Base-by-base conservation (phyloP, 345 rosid genomes). In the Raphanus sativus region DNA sequence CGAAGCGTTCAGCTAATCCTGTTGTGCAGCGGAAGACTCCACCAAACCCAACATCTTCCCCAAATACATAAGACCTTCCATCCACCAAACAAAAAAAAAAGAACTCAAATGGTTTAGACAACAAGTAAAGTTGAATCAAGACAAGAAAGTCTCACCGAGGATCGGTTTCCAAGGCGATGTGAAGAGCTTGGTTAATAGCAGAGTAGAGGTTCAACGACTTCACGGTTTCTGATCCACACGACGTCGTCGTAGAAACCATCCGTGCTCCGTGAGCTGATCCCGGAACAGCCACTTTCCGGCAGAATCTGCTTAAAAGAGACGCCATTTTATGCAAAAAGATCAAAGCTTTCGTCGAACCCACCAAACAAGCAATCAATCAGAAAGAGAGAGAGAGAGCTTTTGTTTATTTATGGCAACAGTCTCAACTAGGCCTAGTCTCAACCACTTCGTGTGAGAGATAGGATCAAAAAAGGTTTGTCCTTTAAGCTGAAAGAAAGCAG, bases 21-120 rank as follows among this genome's bases (percentile, higher is more conserved):
- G 91, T 81, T 5, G 97, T 89, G 83, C 98, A 93, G 52, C 98
- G 98, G 50, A 93, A 93, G 36, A 91, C 98, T 63, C 97, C 97
- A 67, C 98, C 98, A 79, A 93, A 93, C 75, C 97, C 76, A 64
- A 93, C 98, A 85, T 91, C 98, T 84, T 93, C 98, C 75, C 98
- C 98, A 76, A 93, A 91, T 11, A 93, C 90, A 73, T 84, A 93
- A 65, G 95, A 83, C 33, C 97, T 91, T 72, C 67, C 73, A 71
- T 68, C 21, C 21, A n/a, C n/a, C n/a, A n/a, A n/a, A n/a, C n/a
- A n/a, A n/a, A n/a, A n/a, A n/a, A n/a, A 21, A 21, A 21, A 21
- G 21, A 21, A 21, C 21, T 21, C 21, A 21, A 21, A 21, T 21
- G 21, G 21, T 21, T 21, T 21, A 21, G 21, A 21, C 21, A 21